Evolutionary conservation across 441 rosid species (phyloP).

Genomic region (Mallotus japonicus): DNA sequence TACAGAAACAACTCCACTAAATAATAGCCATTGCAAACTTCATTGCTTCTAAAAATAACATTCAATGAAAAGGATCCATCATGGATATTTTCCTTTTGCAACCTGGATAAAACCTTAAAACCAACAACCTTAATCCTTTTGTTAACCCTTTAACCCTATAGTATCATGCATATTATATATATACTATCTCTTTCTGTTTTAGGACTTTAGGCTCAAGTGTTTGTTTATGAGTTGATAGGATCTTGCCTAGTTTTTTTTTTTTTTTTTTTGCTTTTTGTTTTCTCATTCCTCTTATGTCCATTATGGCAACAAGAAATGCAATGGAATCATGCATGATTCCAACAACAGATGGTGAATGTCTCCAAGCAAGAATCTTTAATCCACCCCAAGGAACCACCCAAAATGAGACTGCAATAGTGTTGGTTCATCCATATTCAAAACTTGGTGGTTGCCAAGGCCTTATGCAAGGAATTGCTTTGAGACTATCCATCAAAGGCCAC

Average conservation of each 20-base stretch:
- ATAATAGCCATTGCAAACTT: not conserved
- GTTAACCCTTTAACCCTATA: not conserved
- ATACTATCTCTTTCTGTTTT: not conserved
- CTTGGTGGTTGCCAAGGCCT: constrained; percentile 75
- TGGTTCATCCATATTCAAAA: constrained; percentile 79
- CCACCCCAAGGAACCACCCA: constrained; percentile 14
- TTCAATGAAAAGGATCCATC: not conserved
- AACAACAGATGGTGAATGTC: constrained; percentile 23
- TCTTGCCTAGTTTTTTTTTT: not conserved
- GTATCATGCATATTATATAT: too few species aligned
- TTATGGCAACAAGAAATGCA: constrained; percentile 10
- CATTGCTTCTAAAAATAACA: constrained; percentile 1
- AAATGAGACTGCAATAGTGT: constrained; percentile 42
- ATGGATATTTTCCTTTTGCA: not conserved
- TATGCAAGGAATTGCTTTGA: constrained; percentile 66
- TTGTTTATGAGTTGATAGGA: not conserved
- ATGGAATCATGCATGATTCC: constrained; percentile 23
- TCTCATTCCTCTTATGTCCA: not conserved
- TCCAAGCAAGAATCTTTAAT: constrained; percentile 26
- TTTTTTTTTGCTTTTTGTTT: not conserved
- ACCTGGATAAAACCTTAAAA: not conserved
- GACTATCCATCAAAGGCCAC: constrained; percentile 52
- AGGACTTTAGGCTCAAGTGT: not conserved
- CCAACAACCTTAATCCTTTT: not conserved
- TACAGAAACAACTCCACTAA: not conserved